A percentile compares a stretch with the other conserved stretches of the same genome.
These are phyloP conservation scores for Pleurotus platypus DNA, from an alignment of 768 basidiomycete species.

Conservation along the genomic window DNA sequence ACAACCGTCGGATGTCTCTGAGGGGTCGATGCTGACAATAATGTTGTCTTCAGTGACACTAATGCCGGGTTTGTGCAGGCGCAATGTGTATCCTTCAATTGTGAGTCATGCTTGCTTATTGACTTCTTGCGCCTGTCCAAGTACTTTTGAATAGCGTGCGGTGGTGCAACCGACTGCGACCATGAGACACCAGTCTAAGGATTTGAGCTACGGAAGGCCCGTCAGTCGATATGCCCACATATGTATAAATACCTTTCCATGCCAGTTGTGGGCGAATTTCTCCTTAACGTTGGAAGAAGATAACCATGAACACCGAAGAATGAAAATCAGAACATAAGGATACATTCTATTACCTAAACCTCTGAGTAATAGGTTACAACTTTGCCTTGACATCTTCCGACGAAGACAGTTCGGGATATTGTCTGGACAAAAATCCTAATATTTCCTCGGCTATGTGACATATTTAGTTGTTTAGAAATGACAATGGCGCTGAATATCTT, in stretches of 20 bases:
- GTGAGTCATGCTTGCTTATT: not conserved
- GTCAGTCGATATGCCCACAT: too few relatives aligned
- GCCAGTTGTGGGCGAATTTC: too few relatives aligned
- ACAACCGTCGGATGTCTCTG: too few relatives aligned
- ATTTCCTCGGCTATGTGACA: not conserved
- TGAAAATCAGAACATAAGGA: too few relatives aligned
- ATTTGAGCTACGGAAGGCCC: too few relatives aligned
- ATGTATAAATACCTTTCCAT: too few relatives aligned
- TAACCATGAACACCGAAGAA: too few relatives aligned
- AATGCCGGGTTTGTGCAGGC: not conserved
- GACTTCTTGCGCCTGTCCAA: too few relatives aligned
- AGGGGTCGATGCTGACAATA: not conserved
- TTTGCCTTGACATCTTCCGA: not conserved
- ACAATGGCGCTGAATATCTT: not conserved
- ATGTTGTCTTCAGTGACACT: not conserved
- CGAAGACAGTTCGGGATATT: not conserved
- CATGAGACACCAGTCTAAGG: not conserved
- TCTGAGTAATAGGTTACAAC: not conserved
- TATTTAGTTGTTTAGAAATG: not conserved
- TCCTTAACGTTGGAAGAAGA: too few relatives aligned
- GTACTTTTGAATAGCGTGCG: not conserved
- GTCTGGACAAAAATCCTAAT: not conserved
- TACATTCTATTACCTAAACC: too few relatives aligned
- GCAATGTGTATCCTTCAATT: not conserved
- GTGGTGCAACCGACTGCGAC: not conserved